These are phyloP conservation scores for Xylariomycetidae sp. DNA, from an alignment of 2,329 filamentous ascomycete species.

Conservation along the genomic window DNA sequence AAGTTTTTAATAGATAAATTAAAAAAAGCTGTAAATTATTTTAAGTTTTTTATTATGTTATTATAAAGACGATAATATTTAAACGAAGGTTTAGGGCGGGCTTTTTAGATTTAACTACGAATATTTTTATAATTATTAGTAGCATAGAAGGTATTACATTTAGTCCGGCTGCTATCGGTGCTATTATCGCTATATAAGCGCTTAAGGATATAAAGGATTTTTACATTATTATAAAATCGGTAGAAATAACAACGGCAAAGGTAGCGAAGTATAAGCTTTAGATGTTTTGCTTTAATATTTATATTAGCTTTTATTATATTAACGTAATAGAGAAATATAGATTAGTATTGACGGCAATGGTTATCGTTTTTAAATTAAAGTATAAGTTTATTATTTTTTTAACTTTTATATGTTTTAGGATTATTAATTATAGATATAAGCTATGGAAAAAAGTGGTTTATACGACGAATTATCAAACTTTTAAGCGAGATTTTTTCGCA, in stretches of 20 bases:
- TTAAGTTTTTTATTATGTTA: conserved; percentile 1
- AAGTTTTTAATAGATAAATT: conserved; percentile 1
- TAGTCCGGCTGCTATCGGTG: not conserved
- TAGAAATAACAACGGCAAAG: conserved; percentile 1
- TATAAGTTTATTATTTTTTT: conserved; percentile 1
- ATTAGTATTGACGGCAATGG: not conserved
- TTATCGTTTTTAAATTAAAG: conserved; percentile 1
- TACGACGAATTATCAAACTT: not conserved
- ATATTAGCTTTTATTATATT: conserved; percentile 2
- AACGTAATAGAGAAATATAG: conserved; percentile 2
- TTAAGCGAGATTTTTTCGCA: too few species aligned
- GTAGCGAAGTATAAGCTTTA: conserved; percentile 2
- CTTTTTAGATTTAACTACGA: not conserved
- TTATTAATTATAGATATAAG: not conserved
- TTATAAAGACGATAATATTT: not conserved
- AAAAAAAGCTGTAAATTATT: not conserved
- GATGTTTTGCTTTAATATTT: conserved; percentile 2
- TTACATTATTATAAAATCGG: conserved; percentile 1
- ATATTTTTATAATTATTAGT: conserved; percentile 1
- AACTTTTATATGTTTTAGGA: not conserved
- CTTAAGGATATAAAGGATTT: conserved; percentile 2
- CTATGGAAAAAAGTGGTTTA: not conserved
- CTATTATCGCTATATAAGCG: not conserved
- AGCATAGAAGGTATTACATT: not conserved
- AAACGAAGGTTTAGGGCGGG: too few species aligned